Evolutionary conservation across 176 grass and related monocot genomes (phyloP).

Genomic region (Dendrocalamus sinicus): DNA sequence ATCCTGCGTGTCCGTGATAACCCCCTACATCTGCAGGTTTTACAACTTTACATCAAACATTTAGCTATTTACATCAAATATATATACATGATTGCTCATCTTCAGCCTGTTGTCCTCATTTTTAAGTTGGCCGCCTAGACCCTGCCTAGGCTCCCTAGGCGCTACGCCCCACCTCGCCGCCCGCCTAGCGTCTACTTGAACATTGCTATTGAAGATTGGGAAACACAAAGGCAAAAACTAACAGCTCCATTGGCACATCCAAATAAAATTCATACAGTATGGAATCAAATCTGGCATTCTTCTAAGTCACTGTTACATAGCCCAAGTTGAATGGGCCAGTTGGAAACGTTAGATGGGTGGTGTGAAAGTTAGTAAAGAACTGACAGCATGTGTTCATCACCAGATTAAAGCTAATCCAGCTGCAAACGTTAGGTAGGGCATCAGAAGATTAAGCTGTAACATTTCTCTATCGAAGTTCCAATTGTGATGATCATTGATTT

Average conservation of each 20-base stretch:
- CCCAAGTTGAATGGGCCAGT: neutral
- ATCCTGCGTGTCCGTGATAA: no score
- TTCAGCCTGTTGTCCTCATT: no score
- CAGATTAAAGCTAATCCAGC: slow-evolving; percentile 10
- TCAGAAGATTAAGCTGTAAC: neutral
- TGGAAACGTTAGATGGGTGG: neutral
- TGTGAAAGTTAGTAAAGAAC: neutral
- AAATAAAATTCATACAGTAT: neutral
- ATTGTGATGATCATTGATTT: slow-evolving; percentile 10
- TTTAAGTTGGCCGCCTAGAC: no score
- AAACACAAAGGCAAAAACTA: neutral
- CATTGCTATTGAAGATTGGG: neutral
- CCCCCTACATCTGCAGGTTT: no score
- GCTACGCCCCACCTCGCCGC: no score
- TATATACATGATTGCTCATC: no score
- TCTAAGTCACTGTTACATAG: neutral
- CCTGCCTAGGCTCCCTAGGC: no score
- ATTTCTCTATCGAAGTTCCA: neutral
- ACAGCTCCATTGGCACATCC: neutral
- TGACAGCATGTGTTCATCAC: slow-evolving; percentile 5
- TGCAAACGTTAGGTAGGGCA: neutral
- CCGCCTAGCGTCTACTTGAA: no score
- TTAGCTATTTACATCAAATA: no score
- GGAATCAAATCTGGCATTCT: neutral
- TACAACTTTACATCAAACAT: no score